phyloP scores from a whole-genome alignment of 257 asterid species.

The Forsythia viridissima region DNA sequence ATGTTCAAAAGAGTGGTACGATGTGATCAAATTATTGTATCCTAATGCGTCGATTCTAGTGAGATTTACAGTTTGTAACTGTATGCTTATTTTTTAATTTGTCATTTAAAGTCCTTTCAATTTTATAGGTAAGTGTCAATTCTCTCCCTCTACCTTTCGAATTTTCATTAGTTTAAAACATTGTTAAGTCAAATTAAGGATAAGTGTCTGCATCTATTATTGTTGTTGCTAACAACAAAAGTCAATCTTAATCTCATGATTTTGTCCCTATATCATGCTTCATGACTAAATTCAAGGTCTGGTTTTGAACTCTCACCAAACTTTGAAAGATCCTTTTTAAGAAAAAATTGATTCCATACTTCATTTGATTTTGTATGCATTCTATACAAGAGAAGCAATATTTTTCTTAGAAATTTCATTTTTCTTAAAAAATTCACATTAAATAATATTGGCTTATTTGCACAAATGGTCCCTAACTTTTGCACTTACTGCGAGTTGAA shows the following conservation, averaged over 20 bases:
- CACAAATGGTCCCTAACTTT: too few relatives aligned
- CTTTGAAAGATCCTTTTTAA: background rate
- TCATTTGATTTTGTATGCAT: background rate
- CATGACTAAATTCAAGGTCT: background rate
- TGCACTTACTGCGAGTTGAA: too few relatives aligned
- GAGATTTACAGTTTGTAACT: background rate
- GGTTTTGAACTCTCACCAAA: background rate
- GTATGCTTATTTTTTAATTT: too few relatives aligned
- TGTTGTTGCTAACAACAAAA: background rate
- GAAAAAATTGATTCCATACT: background rate
- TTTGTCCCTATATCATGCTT: background rate
- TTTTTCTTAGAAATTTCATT: too few relatives aligned
- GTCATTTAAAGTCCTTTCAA: background rate
- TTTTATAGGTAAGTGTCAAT: background rate
- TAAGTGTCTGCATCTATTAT: background rate
- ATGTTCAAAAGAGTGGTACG: background rate
- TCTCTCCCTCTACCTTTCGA: background rate
- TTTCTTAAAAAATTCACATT: too few relatives aligned
- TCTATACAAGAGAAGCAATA: too few relatives aligned
- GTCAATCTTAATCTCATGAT: background rate
- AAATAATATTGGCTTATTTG: too few relatives aligned
- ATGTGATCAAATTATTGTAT: background rate
- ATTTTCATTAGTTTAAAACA: background rate
- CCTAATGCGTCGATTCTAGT: background rate
- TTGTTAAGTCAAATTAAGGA: too few relatives aligned